These are phyloP conservation scores for Hypoxylon sp. DNA, from an alignment of 2,329 filamentous ascomycete species.

Conservation along the genomic window DNA sequence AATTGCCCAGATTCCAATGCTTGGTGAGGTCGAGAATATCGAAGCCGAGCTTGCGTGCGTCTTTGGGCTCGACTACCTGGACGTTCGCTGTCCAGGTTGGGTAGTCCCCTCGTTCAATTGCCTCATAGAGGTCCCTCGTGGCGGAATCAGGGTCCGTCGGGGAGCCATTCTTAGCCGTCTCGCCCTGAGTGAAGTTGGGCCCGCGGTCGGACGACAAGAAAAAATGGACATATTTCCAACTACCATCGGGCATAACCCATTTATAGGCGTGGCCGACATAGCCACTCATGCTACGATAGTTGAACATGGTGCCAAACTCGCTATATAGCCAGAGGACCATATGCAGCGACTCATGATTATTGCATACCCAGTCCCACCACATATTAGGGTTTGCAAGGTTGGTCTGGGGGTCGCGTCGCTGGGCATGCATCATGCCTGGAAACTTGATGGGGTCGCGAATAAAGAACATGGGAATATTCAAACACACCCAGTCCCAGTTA, in stretches of 20 bases:
- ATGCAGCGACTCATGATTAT: neutral
- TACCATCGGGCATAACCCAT: neutral
- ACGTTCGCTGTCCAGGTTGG: neutral
- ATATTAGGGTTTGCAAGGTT: neutral
- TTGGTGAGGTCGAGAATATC: neutral
- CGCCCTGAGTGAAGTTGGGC: neutral
- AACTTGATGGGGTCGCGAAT: neutral
- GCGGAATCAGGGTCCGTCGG: neutral
- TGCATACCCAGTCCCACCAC: neutral
- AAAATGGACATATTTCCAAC: neutral
- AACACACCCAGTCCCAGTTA: neutral
- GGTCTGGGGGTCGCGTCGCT: neutral
- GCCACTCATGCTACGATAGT: neutral
- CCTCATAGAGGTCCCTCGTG: neutral
- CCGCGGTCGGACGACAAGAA: neutral
- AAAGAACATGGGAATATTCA: neutral
- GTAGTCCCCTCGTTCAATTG: neutral
- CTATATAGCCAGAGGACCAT: neutral
- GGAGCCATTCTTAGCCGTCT: too few relatives aligned
- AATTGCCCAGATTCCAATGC: neutral
- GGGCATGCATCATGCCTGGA: neutral
- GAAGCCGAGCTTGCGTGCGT: neutral
- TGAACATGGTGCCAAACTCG: neutral
- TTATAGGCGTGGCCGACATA: neutral
- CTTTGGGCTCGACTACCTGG: neutral